Base-by-base conservation (phyloP, 108 stramenopile species). In the Cyclotella atomus region DNA sequence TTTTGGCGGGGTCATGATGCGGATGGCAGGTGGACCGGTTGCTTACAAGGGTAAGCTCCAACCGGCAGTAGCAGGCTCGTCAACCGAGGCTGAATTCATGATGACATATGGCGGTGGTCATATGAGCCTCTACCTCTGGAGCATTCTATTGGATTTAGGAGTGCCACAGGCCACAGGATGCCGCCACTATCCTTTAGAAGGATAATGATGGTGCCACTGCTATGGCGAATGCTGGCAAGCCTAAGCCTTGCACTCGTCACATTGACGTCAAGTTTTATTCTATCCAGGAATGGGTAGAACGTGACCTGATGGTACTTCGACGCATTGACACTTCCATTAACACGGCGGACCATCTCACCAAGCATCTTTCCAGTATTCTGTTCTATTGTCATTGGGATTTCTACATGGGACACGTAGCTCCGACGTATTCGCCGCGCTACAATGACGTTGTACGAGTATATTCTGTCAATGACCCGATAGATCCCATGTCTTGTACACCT, bases 201-300 rank as follows among this genome's bases (percentile, higher is more conserved):
- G 47, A 49, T n/a, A 49, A 49, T n/a, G 47, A 49, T 49, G 47
- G 47, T 4, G 47, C 47, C 7, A 49, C 19, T n/a, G 47, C 47
- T n/a, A 49, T 49, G 47, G 47, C 19, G 17, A 49, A 49, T 49
- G 55, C 73, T 34, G 62, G 57, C 2, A 43, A 65, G 60, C 79
- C 84, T 12, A 84, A 75, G 9, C 29, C 35, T 34, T 35, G 73
- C 12, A 68, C 71, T 32, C 44, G 65, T 21, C 82, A 83, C 35
- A 54, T 83, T 27, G 76, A 83, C 23, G 67, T 77, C 33, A 46
- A 65, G 29, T 45, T 65, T 35, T 76, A 69, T 49, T 68, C 75
- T 15, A 16, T 76, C 23, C 68, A 61, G 20, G 73, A 73, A 44
- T 73, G 73, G 73, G 55, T 56, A 7, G 55, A 56, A 30, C 25